Conservation (phyloP, 2,329 filamentous ascomycete species). For the Canariomyces notabilis region DNA sequence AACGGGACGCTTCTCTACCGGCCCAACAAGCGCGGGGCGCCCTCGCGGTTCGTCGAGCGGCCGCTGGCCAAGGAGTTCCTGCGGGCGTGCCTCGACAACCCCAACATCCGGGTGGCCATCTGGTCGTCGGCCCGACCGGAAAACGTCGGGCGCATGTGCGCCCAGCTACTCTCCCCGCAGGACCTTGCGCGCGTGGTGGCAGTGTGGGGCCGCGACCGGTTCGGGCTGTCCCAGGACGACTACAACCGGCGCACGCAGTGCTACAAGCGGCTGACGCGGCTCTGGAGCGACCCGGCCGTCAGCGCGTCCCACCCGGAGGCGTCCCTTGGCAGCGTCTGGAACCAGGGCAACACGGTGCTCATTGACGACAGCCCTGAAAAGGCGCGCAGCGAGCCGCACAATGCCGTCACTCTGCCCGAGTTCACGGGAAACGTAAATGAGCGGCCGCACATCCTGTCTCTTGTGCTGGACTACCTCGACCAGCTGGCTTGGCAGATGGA, state of each 20-base stretch:
- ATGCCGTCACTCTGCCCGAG: constrained; percentile 75
- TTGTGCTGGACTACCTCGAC: constrained; percentile 60
- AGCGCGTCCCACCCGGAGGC: constrained; percentile 40
- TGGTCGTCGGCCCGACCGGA: constrained; percentile 80
- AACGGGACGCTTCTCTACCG: constrained; percentile 87
- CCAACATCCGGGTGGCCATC: constrained; percentile 73
- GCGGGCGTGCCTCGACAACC: constrained; percentile 65
- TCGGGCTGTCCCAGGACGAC: constrained; percentile 60
- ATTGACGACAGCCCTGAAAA: constrained; percentile 84
- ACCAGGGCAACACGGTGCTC: constrained; percentile 81
- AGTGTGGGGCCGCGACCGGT: constrained; percentile 72
- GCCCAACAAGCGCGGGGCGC: constrained; percentile 42
- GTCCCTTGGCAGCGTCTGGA: constrained; percentile 50
- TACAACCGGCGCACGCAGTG: constrained; percentile 72
- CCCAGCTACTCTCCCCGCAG: constrained; percentile 53
- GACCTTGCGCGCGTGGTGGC: constrained; percentile 57
- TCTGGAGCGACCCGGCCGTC: constrained; percentile 59
- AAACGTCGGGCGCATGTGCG: constrained; percentile 67
- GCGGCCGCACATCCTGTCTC: constrained; percentile 43
- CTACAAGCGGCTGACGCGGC: constrained; percentile 73
- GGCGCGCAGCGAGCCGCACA: constrained; percentile 75
- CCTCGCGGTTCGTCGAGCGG: constrained; percentile 58
- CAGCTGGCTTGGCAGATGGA: constrained; percentile 49
- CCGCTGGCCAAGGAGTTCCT: constrained; percentile 67
- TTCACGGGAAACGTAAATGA: constrained; percentile 52